phyloP scores from a whole-genome alignment of 2,329 filamentous ascomycete species.

The Geoglossum cookeanum region DNA sequence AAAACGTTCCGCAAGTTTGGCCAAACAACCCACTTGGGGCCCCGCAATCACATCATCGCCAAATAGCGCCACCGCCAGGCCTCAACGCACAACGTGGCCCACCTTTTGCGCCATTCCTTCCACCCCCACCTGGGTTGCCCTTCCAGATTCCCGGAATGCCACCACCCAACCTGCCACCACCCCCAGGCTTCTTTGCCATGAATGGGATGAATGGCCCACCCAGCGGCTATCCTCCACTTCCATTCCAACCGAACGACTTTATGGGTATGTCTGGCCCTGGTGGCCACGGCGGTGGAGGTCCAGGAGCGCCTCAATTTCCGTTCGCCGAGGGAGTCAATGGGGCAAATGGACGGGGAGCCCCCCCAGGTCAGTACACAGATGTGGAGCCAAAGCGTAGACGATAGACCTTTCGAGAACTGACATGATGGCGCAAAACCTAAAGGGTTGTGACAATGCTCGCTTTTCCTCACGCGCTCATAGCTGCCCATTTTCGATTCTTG shows the following conservation, averaged over 20 bases:
- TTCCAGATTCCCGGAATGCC: not conserved
- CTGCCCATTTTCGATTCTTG: not conserved
- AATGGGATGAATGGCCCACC: conserved; percentile 3
- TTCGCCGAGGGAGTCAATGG: not conserved
- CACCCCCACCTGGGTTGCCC: not conserved
- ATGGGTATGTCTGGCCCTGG: conserved; percentile 3
- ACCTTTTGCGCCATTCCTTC: not conserved
- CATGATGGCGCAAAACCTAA: not conserved
- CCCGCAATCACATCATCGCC: not conserved
- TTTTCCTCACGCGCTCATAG: not conserved
- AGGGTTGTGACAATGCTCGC: not conserved
- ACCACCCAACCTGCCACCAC: conserved; percentile 1
- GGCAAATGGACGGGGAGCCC: not conserved
- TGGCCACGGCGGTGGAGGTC: not conserved
- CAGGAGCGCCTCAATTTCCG: not conserved
- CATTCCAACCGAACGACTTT: conserved; percentile 1
- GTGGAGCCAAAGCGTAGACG: not conserved
- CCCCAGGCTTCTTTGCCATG: conserved; percentile 1
- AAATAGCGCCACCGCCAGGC: not conserved
- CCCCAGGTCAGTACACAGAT: conserved; percentile 2
- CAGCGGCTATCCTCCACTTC: not conserved
- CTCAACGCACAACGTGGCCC: not conserved
- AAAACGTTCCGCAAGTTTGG: not conserved
- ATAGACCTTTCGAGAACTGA: not conserved
- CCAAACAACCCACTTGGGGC: not conserved